Percentiles rank a stretch among this genome's conserved stretches.
phyloP scores from a whole-genome alignment of 2,329 filamentous ascomycete genomes.

The Verticillium nubilum region DNA sequence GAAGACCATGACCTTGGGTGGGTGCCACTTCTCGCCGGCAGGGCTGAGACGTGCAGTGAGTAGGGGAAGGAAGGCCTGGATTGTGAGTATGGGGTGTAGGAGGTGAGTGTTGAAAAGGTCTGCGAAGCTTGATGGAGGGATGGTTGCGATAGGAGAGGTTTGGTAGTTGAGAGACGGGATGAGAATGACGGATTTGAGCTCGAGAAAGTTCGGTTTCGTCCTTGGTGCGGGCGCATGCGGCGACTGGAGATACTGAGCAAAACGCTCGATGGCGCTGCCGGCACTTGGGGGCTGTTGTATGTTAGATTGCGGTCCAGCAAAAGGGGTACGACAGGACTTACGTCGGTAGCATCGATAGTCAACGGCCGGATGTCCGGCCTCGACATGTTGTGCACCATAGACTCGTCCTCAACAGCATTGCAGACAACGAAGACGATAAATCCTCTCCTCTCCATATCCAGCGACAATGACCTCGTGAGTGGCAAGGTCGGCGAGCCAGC shows the following conservation, averaged over 20 bases:
- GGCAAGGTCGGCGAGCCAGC: constrained; percentile 84
- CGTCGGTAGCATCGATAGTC: constrained; percentile 76
- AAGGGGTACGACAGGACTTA: constrained; percentile 32
- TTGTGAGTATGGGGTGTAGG: constrained; percentile 80
- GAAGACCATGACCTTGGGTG: constrained; percentile 68
- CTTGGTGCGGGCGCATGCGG: constrained; percentile 73
- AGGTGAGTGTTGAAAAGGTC: constrained; percentile 91
- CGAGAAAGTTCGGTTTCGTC: constrained; percentile 69
- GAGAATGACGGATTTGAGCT: constrained; percentile 74
- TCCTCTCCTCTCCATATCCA: constrained; percentile 84
- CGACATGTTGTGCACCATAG: constrained; percentile 68
- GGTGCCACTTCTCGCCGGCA: constrained; percentile 43
- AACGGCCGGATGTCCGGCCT: constrained; percentile 77
- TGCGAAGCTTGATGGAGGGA: constrained; percentile 77
- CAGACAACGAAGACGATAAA: constrained; percentile 93
- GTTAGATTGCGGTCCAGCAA: background rate
- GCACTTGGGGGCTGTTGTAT: constrained; percentile 56
- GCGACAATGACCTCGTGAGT: constrained; percentile 73
- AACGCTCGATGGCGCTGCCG: constrained; percentile 64
- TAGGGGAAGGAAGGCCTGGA: constrained; percentile 83
- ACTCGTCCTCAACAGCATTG: constrained; percentile 78
- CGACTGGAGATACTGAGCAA: constrained; percentile 64
- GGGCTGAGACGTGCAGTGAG: constrained; percentile 57
- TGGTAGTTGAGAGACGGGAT: constrained; percentile 79
- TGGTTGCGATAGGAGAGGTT: constrained; percentile 77